Evolutionary conservation across 768 basidiomycete species (phyloP).

Genomic region (Boletellus ananas): DNA sequence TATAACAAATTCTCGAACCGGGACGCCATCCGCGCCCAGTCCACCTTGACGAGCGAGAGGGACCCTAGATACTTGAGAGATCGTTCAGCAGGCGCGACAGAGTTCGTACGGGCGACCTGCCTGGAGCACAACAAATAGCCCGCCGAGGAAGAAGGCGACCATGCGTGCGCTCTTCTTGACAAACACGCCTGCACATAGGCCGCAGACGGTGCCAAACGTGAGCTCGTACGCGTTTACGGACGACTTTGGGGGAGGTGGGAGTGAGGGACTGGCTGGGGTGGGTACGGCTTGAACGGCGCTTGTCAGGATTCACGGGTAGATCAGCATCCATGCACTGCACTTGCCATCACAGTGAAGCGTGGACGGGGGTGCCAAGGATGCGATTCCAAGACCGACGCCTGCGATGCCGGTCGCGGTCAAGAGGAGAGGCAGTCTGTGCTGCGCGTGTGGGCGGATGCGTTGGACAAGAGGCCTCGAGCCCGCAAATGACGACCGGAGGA

Average conservation of each 20-base stretch:
- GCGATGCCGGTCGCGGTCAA: slow-evolving; percentile 34
- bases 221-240: slow-evolving; percentile 78
- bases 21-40: slow-evolving; percentile 66
- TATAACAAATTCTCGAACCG: slow-evolving; percentile 76
- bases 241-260: slow-evolving; percentile 58
- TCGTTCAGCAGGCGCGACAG: slow-evolving; percentile 2
- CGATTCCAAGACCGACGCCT: slow-evolving; percentile 45
- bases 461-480: slow-evolving; percentile 1
- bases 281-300: slow-evolving; percentile 7
- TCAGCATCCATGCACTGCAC: slow-evolving; percentile 8
- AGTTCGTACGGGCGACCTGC: slow-evolving; percentile 38
- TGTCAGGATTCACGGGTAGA: slow-evolving; percentile 2
- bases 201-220: slow-evolving; percentile 83
- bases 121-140: slow-evolving; percentile 87
- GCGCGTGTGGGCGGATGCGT: slow-evolving; percentile 2
- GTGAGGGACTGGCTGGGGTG: slow-evolving; percentile 6
- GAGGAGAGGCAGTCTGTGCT: slow-evolving; percentile 12
- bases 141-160: slow-evolving; percentile 83
- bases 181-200: slow-evolving; percentile 89
- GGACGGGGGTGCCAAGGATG: slow-evolving; percentile 30
- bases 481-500: slow-evolving; percentile 1
- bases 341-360: slow-evolving; percentile 54
- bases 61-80: slow-evolving; percentile 76
- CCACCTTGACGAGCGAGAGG: slow-evolving; percentile 64
- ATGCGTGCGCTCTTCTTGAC: slow-evolving; percentile 91